Percentiles rank a stretch among this genome's conserved stretches.
phyloP scores from a whole-genome alignment of 345 rosid species.

The Aethionema arabicum region DNA sequence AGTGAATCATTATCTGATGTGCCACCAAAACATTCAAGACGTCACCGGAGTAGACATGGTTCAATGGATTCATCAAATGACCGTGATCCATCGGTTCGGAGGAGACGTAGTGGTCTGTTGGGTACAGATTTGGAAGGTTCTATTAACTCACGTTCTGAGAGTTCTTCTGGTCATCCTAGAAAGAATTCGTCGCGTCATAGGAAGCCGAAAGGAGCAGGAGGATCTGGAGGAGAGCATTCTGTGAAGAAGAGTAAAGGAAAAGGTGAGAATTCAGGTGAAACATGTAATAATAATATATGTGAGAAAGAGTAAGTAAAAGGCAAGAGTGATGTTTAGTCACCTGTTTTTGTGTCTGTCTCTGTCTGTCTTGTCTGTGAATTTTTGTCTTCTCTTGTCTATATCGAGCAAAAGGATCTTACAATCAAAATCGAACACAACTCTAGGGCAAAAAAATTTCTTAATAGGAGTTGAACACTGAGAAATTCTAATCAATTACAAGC shows the following conservation, averaged over 20 bases:
- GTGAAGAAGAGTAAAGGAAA: constrained; percentile 29
- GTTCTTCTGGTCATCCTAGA: constrained; percentile 21
- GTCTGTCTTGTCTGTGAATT: constrained; percentile 12
- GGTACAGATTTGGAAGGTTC: constrained; percentile 21
- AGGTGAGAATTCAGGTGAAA: constrained; percentile 18
- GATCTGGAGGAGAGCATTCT: constrained; percentile 31
- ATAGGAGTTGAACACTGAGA: not conserved
- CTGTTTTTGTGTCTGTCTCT: constrained; percentile 20
- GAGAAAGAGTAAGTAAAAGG: constrained; percentile 30
- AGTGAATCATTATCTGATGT: constrained; percentile 26
- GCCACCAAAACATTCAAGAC: constrained; percentile 29
- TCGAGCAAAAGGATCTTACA: not conserved
- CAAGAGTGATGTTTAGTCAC: constrained; percentile 23
- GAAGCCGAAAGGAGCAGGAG: constrained; percentile 36
- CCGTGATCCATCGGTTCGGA: constrained; percentile 33
- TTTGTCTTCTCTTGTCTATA: too few species aligned
- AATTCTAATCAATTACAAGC: not conserved
- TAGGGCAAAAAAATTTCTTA: not conserved
- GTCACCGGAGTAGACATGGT: constrained; percentile 32
- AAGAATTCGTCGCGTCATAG: constrained; percentile 33
- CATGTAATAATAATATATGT: constrained; percentile 25
- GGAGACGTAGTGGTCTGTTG: constrained; percentile 21
- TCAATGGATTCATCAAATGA: constrained; percentile 39
- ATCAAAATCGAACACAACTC: not conserved
- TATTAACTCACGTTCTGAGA: constrained; percentile 19